Base-by-base conservation (phyloP, 2,329 filamentous ascomycete genomes). In the Penicillium thymicola region DNA sequence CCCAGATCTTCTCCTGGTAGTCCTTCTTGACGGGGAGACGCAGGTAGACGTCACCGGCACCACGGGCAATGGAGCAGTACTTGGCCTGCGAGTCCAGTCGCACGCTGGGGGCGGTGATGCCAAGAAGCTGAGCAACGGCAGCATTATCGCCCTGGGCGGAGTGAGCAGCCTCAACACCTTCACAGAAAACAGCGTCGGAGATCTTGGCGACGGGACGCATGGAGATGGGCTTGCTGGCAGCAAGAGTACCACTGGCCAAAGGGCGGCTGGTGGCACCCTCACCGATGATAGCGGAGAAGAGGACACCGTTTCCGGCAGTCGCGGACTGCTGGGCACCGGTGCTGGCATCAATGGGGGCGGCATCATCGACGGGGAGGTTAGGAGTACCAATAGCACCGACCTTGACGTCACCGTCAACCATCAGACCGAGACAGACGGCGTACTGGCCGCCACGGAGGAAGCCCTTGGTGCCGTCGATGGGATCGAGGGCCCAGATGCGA, bases 1-100 rank as follows among this genome's bases (percentile, higher is more conserved):
- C 94, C 94, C 94, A 99, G 65, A 99, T 99, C 85, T 99, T 99
- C 82, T 99, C 94, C 74, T 96, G 86, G 78, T 99, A 99, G 52
- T 88, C 87, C 66, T 88, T 89, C 72, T 85, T 89, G 28, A 90
- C 88, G 4, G 94, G 94, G 57, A 99, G 79, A 52, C 95, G 85
- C 56, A 99, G 83, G 77, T 99, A 99, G 63, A 99, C 87, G 71
- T 99, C 94, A 48, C 92, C 94, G 5, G 92, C 92, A 44, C 94
- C 94, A 61, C 94, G 84, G 36, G 94, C 94, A 72, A 99, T 96
- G 36, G 90, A 94, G 60, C 88, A 93, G 77, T 99, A 99, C 78
- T 99, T 99, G 67, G 94, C 93, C 78, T 99, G 94, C 51, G 90
- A 96, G 78, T 99, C 94, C 89, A 99, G 94, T 63, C 93, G 86